phyloP scores from a whole-genome alignment of 768 basidiomycete species.

The Lepiota venenata region DNA sequence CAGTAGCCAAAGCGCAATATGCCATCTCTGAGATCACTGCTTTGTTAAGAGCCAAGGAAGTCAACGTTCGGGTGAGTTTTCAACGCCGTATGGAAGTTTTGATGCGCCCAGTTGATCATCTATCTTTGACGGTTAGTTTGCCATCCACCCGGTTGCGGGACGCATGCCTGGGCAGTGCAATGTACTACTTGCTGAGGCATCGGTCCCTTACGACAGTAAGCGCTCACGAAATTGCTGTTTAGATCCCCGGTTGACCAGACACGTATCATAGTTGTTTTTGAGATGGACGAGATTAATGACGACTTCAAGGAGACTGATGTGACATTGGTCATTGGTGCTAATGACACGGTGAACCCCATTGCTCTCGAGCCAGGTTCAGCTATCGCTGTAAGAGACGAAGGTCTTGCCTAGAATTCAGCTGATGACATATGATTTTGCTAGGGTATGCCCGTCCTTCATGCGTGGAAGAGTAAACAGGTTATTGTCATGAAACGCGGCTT shows the following conservation, averaged over 20 bases:
- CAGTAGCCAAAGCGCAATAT: conserved; percentile 88
- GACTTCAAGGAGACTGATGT: conserved; percentile 88
- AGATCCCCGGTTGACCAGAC: conserved; percentile 2
- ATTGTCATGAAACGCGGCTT: conserved; percentile 92
- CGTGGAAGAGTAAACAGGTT: conserved; percentile 92
- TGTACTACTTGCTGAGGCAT: conserved; percentile 86
- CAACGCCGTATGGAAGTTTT: not conserved
- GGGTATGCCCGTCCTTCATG: conserved; percentile 91
- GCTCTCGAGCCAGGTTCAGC: conserved; percentile 83
- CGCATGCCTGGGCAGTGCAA: conserved; percentile 95
- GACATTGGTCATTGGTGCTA: conserved; percentile 89
- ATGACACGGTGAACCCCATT: conserved; percentile 91
- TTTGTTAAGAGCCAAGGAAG: conserved; percentile 66
- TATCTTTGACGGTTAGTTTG: conserved; percentile 42
- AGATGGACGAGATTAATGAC: conserved; percentile 95
- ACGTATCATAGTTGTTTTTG: conserved; percentile 64
- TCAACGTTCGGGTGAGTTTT: conserved; percentile 61
- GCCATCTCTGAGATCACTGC: conserved; percentile 73
- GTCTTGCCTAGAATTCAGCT: not conserved
- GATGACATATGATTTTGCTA: conserved; percentile 14
- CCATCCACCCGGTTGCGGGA: conserved; percentile 88
- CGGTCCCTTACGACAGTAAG: conserved; percentile 86
- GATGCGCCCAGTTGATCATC: not conserved
- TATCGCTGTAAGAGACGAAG: conserved; percentile 52
- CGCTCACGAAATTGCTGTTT: not conserved